Evolutionary conservation across 2,329 filamentous ascomycete genomes (phyloP).

Genomic region (Rasamsonia emersonii): DNA sequence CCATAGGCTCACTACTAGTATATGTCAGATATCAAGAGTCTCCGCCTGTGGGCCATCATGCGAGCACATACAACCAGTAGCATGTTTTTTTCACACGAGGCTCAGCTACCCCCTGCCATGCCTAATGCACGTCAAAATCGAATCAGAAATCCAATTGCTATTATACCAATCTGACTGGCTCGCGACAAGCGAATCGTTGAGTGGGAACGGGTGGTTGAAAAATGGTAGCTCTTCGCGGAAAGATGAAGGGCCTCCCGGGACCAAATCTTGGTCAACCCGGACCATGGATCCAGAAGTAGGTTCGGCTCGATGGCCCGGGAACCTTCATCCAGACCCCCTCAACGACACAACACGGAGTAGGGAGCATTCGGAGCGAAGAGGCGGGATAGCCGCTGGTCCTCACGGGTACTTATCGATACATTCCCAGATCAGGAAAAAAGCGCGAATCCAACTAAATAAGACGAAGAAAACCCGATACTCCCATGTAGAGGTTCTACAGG

Average conservation of each 20-base stretch:
- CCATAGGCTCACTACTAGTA: too few species aligned
- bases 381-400: too few species aligned
- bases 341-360: slow-evolving; percentile 1
- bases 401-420: too few species aligned
- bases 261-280: too few species aligned
- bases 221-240: not conserved
- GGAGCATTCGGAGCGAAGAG: not conserved
- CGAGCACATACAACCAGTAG: too few species aligned
- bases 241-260: not conserved
- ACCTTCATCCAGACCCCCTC: too few species aligned
- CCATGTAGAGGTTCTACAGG: too few species aligned
- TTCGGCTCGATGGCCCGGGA: slow-evolving; percentile 9
- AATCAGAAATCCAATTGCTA: slow-evolving; percentile 7
- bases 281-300: slow-evolving; percentile 6
- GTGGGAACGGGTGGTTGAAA: not conserved
- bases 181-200: slow-evolving; percentile 3
- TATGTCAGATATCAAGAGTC: too few species aligned
- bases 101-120: slow-evolving; percentile 7
- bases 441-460: too few species aligned
- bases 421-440: too few species aligned
- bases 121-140: slow-evolving; percentile 9
- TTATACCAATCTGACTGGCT: slow-evolving; percentile 8
- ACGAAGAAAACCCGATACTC: too few species aligned
- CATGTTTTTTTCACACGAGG: slow-evolving; percentile 1
- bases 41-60: too few species aligned